Percentiles rank a stretch among this genome's conserved stretches.
phyloP scores from a whole-genome alignment of 208 protist species.

The Crithidia mellificae region DNA sequence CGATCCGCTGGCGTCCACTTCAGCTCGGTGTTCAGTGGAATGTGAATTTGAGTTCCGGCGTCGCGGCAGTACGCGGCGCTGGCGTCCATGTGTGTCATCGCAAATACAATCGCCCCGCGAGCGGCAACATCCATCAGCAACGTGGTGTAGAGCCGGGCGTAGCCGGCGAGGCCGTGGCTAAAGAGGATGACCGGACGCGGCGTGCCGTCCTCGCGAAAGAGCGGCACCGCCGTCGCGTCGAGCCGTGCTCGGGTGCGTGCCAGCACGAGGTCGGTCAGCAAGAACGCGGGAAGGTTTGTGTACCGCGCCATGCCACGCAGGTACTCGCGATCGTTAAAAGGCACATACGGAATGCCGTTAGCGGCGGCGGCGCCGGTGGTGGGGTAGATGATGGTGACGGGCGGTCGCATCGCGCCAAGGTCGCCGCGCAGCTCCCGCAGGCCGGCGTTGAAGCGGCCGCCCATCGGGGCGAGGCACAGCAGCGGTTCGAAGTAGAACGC shows the following conservation, averaged over 20 bases:
- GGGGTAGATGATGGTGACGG: slow-evolving; percentile 75
- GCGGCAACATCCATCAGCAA: slow-evolving; percentile 72
- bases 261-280: slow-evolving; percentile 56
- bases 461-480: slow-evolving; percentile 44
- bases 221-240: slow-evolving; percentile 33
- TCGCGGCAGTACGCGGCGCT: slow-evolving; percentile 81
- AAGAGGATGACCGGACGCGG: slow-evolving; percentile 66
- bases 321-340: slow-evolving; percentile 64
- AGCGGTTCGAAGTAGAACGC: slow-evolving; percentile 55
- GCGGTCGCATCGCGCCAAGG: slow-evolving; percentile 34
- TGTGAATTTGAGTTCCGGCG: slow-evolving; percentile 20
- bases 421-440: slow-evolving; percentile 41
- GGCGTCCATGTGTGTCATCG: slow-evolving; percentile 76
- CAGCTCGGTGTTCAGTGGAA: slow-evolving; percentile 37
- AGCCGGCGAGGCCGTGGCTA: slow-evolving; percentile 79
- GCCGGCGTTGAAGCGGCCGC: slow-evolving; percentile 55
- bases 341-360: slow-evolving; percentile 45
- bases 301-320: slow-evolving; percentile 60
- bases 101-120: slow-evolving; percentile 71
- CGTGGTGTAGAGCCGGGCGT: slow-evolving; percentile 63
- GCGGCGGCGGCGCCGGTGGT: slow-evolving; percentile 23
- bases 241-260: slow-evolving; percentile 25
- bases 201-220: slow-evolving; percentile 37
- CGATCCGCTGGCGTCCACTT: slow-evolving; percentile 43
- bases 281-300: slow-evolving; percentile 46